phyloP scores from a whole-genome alignment of 164 flowering plant genomes.

The Umbellularia californica region DNA sequence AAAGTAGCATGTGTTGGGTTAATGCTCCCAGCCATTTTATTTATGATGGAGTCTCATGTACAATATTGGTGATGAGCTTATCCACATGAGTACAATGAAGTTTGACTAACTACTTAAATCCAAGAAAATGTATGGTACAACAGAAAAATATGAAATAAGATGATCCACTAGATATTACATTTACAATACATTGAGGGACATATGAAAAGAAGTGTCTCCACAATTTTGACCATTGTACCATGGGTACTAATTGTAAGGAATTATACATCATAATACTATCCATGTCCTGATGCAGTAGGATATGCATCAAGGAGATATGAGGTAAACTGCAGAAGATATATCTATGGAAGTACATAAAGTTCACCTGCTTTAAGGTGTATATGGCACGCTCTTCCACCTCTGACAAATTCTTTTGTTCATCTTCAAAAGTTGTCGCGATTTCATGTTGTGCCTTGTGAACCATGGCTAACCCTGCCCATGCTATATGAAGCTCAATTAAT shows the following conservation, averaged over 20 bases:
- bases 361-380: conserved; percentile 71
- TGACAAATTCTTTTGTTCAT: conserved; percentile 43
- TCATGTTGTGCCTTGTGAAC: conserved; percentile 90
- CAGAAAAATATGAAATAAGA: no score
- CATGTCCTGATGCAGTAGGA: not conserved
- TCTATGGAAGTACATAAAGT: not conserved
- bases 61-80: no score
- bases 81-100: no score
- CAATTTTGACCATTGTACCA: not conserved
- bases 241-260: not conserved
- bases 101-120: no score
- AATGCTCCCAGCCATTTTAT: no score
- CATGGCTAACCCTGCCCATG: conserved; percentile 92
- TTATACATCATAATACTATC: not conserved
- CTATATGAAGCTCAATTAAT: conserved; percentile 56
- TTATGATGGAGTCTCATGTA: no score
- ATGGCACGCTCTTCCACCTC: conserved; percentile 78
- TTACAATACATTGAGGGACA: no score
- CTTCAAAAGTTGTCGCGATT: conserved; percentile 67
- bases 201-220: no score
- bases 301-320: not conserved
- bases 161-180: no score
- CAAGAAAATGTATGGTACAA: no score
- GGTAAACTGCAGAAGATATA: not conserved
- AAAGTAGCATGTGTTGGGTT: no score